A percentile compares a stretch with the other conserved stretches of the same genome.
These are phyloP conservation scores for Silene uniflora DNA, from an alignment of 148 eudicot genomes.

Conservation along the genomic window DNA sequence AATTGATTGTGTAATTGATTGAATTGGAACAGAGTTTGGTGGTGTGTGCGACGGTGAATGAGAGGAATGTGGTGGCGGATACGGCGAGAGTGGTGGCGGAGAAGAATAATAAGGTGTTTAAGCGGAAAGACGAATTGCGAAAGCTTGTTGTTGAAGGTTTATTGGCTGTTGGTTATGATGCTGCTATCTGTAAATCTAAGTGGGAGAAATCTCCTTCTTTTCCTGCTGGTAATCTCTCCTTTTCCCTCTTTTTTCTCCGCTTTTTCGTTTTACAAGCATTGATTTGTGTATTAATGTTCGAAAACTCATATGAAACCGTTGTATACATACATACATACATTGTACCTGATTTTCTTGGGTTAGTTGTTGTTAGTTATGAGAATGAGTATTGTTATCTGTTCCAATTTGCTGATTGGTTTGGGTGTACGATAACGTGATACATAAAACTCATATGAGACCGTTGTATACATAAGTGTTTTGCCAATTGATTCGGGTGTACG, in stretches of 20 bases:
- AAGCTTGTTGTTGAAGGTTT: conserved; percentile 64
- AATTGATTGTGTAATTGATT: neutral
- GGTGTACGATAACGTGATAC: neutral
- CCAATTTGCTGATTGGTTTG: neutral
- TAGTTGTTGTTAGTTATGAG: too few relatives aligned
- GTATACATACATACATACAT: too few relatives aligned
- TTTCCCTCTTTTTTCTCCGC: neutral
- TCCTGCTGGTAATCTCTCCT: conserved; percentile 61
- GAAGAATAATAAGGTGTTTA: conserved; percentile 50
- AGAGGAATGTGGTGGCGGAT: conserved; percentile 71
- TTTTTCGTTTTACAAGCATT: neutral
- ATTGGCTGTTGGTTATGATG: conserved; percentile 51
- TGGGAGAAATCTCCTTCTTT: conserved; percentile 78
- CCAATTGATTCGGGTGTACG: too few relatives aligned
- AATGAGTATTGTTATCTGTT: too few relatives aligned
- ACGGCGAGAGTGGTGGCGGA: conserved; percentile 64
- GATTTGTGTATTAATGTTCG: too few relatives aligned
- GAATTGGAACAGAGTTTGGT: conserved; percentile 54
- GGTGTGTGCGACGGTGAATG: conserved; percentile 48
- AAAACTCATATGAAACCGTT: too few relatives aligned
- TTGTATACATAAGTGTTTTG: too few relatives aligned
- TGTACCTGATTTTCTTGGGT: too few relatives aligned
- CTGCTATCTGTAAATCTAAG: conserved; percentile 73
- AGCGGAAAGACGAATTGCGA: conserved; percentile 53
- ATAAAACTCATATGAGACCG: too few relatives aligned